Evolutionary conservation across 352 stramenopile species (phyloP).

Genomic region (Aphanomyces invadans): DNA sequence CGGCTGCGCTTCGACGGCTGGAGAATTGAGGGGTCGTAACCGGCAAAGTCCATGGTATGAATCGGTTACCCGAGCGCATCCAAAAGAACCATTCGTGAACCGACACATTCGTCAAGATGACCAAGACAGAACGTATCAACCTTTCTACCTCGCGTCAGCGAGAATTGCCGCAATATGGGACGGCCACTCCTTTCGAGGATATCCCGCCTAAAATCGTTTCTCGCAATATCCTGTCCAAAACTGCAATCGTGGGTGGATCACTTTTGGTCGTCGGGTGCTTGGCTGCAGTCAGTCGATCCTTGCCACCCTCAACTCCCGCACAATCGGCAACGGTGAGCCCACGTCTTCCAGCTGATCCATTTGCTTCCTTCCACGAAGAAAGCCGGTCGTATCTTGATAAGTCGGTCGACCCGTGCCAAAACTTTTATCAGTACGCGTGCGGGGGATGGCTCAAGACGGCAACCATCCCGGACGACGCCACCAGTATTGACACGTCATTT

Average conservation of each 20-base stretch:
- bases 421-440: slow-evolving; percentile 75
- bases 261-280: not conserved
- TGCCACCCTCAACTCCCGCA: not conserved
- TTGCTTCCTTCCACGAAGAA: slow-evolving; percentile 30
- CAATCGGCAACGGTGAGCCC: not conserved
- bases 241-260: not conserved
- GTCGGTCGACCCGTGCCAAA: slow-evolving; percentile 48
- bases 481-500: slow-evolving; percentile 50
- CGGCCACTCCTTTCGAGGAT: not conserved
- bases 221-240: not conserved
- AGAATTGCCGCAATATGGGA: not conserved
- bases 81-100: too few relatives aligned
- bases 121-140: not conserved
- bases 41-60: too few relatives aligned
- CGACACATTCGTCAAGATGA: too few relatives aligned
- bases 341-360: not conserved
- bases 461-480: slow-evolving; percentile 40
- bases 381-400: slow-evolving; percentile 47
- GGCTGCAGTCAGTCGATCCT: not conserved
- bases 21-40: too few relatives aligned
- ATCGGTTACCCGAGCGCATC: too few relatives aligned
- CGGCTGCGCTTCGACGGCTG: too few relatives aligned
- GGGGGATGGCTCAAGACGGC: slow-evolving; percentile 55
- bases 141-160: not conserved
- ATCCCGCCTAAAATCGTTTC: not conserved